Evolutionary conservation across 1,284 basidiomycete species (phyloP).

Genomic region (Marasmius sp.): DNA sequence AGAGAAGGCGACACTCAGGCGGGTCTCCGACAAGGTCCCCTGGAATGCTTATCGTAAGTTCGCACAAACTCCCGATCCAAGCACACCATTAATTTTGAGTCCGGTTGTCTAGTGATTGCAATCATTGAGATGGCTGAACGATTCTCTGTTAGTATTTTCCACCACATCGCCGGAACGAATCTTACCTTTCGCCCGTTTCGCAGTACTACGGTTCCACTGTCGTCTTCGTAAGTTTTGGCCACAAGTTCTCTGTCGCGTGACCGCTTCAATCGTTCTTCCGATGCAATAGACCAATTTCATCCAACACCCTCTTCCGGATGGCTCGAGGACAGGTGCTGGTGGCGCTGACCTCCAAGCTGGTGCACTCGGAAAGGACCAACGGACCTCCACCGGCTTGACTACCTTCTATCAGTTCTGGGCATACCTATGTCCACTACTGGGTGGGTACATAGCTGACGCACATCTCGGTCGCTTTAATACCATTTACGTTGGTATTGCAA

Average conservation of each 20-base stretch:
- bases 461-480: slow-evolving; percentile 8
- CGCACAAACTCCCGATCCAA: neutral
- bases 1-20: slow-evolving; percentile 46
- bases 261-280: too few species aligned
- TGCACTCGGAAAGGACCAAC: slow-evolving; percentile 66
- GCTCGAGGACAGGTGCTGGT: slow-evolving; percentile 68
- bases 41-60: slow-evolving; percentile 29
- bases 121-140: slow-evolving; percentile 9
- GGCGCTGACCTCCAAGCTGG: slow-evolving; percentile 57
- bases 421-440: neutral
- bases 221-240: slow-evolving; percentile 53
- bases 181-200: neutral
- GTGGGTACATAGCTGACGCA: neutral
- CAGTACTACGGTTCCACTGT: slow-evolving; percentile 61
- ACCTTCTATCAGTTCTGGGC: slow-evolving; percentile 10
- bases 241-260: neutral
- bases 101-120: slow-evolving; percentile 1
- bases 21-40: slow-evolving; percentile 47
- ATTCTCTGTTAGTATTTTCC: slow-evolving; percentile 5
- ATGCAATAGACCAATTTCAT: slow-evolving; percentile 64
- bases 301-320: slow-evolving; percentile 63
- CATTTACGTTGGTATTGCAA: slow-evolving; percentile 3
- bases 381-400: slow-evolving; percentile 57
- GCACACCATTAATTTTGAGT: neutral
- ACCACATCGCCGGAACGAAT: too few species aligned